Percentiles rank a stretch among this genome's conserved stretches.
phyloP scores from a whole-genome alignment of 768 basidiomycete species.

The Trametes maxima region DNA sequence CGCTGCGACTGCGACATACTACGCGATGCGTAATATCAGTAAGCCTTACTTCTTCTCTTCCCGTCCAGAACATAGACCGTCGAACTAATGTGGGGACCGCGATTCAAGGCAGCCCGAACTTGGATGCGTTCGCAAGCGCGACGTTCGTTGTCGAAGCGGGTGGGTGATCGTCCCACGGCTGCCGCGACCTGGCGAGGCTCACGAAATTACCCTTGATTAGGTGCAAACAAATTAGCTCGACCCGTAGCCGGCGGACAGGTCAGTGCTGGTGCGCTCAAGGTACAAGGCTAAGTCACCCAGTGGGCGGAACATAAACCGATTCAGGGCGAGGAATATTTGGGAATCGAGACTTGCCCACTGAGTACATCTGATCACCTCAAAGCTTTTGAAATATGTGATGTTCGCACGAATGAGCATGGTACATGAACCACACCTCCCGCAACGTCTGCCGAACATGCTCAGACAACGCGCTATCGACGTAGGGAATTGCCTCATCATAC shows the following conservation, averaged over 20 bases:
- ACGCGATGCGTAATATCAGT: constrained; percentile 53
- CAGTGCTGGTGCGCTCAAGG: constrained; percentile 47
- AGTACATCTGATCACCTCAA: too few species aligned
- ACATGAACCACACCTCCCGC: too few species aligned
- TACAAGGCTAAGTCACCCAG: not conserved
- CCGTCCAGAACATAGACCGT: not conserved
- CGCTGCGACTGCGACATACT: constrained; percentile 53
- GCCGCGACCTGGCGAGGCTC: not conserved
- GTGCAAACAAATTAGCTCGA: constrained; percentile 48
- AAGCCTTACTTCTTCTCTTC: constrained; percentile 21
- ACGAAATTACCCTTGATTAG: constrained; percentile 17
- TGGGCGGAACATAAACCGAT: not conserved
- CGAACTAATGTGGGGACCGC: not conserved
- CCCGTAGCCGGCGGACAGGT: constrained; percentile 53
- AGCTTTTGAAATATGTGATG: too few species aligned
- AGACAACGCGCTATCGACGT: too few species aligned
- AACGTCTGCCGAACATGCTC: too few species aligned
- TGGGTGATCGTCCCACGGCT: not conserved
- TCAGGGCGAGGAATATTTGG: too few species aligned
- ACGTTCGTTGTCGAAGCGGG: constrained; percentile 42
- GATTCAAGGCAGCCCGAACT: constrained; percentile 42
- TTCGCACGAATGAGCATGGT: too few species aligned
- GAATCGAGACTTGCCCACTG: too few species aligned
- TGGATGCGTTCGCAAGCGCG: constrained; percentile 48
- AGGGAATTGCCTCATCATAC: too few species aligned